These are phyloP conservation scores for Phytophthora pseudosyringae DNA, from an alignment of 352 stramenopile species.

Conservation along the genomic window DNA sequence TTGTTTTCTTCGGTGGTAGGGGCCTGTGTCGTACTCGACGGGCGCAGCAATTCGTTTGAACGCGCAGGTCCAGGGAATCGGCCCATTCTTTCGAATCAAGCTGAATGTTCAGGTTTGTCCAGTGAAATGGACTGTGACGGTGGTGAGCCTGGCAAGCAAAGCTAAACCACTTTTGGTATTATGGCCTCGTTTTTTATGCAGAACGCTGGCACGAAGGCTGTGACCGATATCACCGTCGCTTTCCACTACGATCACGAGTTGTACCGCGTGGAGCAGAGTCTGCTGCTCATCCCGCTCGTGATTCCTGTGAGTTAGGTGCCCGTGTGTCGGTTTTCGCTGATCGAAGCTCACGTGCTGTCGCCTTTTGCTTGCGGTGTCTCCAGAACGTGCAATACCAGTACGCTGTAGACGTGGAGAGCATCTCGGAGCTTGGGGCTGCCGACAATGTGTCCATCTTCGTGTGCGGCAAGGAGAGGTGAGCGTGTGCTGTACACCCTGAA, in stretches of 20 bases:
- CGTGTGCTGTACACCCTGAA: background rate
- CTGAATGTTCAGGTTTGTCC: constrained; percentile 68
- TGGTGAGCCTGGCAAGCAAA: background rate
- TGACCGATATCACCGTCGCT: constrained; percentile 68
- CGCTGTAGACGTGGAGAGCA: constrained; percentile 69
- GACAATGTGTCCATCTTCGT: constrained; percentile 86
- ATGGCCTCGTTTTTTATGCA: constrained; percentile 15
- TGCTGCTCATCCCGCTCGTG: constrained; percentile 70
- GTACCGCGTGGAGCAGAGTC: constrained; percentile 71
- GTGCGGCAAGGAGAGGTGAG: constrained; percentile 82
- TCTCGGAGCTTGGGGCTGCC: constrained; percentile 69
- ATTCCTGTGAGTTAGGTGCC: constrained; percentile 57
- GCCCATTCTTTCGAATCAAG: constrained; percentile 84
- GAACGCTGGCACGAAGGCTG: constrained; percentile 72
- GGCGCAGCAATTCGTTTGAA: constrained; percentile 81
- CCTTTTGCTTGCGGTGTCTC: constrained; percentile 1
- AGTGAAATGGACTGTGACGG: background rate
- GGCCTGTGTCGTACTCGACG: constrained; percentile 73
- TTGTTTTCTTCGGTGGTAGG: constrained; percentile 34
- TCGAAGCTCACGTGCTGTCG: constrained; percentile 3
- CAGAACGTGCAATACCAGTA: constrained; percentile 83
- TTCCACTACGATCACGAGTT: constrained; percentile 84
- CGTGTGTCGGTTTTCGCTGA: constrained; percentile 7
- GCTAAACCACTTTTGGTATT: background rate
- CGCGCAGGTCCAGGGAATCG: constrained; percentile 83